These are phyloP conservation scores for Populus tomentosa DNA, from an alignment of 441 rosid genomes.

Conservation along the genomic window DNA sequence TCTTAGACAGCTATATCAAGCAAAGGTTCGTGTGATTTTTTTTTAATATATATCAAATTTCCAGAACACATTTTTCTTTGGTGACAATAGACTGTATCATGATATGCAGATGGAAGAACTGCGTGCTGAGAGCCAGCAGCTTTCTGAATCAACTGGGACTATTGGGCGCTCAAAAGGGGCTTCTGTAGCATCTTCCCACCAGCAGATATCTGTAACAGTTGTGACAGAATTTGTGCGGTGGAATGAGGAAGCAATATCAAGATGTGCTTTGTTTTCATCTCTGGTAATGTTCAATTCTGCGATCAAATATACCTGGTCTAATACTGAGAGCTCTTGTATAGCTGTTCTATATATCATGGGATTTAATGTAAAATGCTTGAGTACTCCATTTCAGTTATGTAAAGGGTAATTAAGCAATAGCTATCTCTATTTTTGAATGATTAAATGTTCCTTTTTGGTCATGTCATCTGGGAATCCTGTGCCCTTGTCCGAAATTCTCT, in stretches of 20 bases:
- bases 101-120: constrained; percentile 83
- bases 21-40: constrained; percentile 54
- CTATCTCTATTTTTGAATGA: background rate
- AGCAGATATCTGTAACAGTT: constrained; percentile 94
- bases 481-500: background rate
- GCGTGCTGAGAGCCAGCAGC: constrained; percentile 76
- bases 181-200: constrained; percentile 75
- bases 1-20: constrained; percentile 82
- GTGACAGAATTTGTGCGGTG: constrained; percentile 96
- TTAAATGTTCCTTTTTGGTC: background rate
- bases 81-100: constrained; percentile 18
- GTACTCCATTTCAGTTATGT: background rate
- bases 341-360: background rate
- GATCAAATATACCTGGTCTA: background rate
- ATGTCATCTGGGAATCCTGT: background rate
- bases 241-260: constrained; percentile 98
- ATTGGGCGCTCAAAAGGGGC: constrained; percentile 95
- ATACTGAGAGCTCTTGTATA: background rate
- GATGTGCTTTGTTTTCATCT: constrained; percentile 91
- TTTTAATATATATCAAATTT: constrained; percentile 16
- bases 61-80: constrained; percentile 8
- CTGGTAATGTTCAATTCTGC: constrained; percentile 46
- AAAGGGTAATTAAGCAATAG: background rate
- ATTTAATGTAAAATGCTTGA: background rate
- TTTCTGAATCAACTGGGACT: constrained; percentile 77